A percentile compares a stretch with the other conserved stretches of the same genome.
phyloP scores from a whole-genome alignment of 345 rosid genomes.

The Eucalyptus polybractea region DNA sequence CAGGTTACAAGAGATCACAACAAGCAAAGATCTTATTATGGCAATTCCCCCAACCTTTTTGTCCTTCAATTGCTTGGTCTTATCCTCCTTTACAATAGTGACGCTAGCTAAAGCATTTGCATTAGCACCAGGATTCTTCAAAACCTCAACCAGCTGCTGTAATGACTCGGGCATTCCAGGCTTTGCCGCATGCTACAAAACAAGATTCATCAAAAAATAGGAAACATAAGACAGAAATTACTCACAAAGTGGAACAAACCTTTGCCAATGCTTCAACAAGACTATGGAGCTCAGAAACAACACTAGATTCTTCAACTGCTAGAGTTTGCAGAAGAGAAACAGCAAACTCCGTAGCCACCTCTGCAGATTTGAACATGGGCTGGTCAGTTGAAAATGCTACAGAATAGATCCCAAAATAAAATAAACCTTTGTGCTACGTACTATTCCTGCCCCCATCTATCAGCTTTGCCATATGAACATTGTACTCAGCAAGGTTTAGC shows the following conservation, averaged over 20 bases:
- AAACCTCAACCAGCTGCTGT: slow-evolving; percentile 73
- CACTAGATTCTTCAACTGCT: slow-evolving; percentile 71
- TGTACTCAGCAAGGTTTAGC: slow-evolving; percentile 91
- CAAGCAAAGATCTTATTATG: neutral
- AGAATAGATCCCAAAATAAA: neutral
- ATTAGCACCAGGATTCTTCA: slow-evolving; percentile 56
- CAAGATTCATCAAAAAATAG: neutral
- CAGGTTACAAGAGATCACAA: neutral
- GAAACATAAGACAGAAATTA: neutral
- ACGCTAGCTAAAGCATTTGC: slow-evolving; percentile 21
- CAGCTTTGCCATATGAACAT: slow-evolving; percentile 85
- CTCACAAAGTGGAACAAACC: slow-evolving; percentile 17
- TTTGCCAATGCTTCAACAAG: slow-evolving; percentile 88
- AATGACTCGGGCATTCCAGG: slow-evolving; percentile 74
- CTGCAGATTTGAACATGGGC: slow-evolving; percentile 27
- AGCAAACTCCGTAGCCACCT: slow-evolving; percentile 75
- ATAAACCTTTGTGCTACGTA: slow-evolving; percentile 16
- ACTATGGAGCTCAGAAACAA: slow-evolving; percentile 86
- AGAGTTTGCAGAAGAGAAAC: slow-evolving; percentile 77
- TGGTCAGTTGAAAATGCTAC: neutral
- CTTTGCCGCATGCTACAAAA: slow-evolving; percentile 67
- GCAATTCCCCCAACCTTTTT: slow-evolving; percentile 42
- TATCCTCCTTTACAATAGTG: slow-evolving; percentile 54
- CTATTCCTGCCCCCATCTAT: slow-evolving; percentile 96
- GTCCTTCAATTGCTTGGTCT: slow-evolving; percentile 50